Evolutionary conservation across 192 early-diverging fungal species (phyloP).

Genomic region (Coemansia pectinata): DNA sequence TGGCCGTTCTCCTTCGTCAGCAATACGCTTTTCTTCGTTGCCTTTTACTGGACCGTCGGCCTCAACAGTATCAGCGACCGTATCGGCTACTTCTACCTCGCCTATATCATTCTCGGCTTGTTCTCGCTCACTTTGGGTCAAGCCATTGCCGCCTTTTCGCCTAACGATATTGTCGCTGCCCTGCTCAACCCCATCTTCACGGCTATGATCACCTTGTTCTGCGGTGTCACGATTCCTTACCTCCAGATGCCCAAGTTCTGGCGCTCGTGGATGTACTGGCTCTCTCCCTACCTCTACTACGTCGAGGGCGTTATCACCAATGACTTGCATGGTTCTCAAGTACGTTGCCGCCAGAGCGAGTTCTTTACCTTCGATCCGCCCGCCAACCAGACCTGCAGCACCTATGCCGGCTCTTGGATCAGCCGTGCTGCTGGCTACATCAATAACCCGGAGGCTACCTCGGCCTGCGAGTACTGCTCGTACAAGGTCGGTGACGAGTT

Average conservation of each 20-base stretch:
- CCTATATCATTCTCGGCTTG: slow-evolving; percentile 56
- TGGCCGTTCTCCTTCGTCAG: slow-evolving; percentile 62
- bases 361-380: slow-evolving; percentile 53
- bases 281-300: slow-evolving; percentile 63
- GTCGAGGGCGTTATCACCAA: slow-evolving; percentile 64
- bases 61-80: slow-evolving; percentile 53
- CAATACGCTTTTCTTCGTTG: slow-evolving; percentile 57
- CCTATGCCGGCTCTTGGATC: slow-evolving; percentile 56
- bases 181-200: slow-evolving; percentile 66
- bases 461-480: slow-evolving; percentile 57
- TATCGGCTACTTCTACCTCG: slow-evolving; percentile 63
- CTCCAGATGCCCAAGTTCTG: slow-evolving; percentile 62
- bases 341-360: slow-evolving; percentile 51
- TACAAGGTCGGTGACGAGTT: slow-evolving; percentile 48
- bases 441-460: slow-evolving; percentile 37
- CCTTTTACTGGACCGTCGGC: slow-evolving; percentile 66
- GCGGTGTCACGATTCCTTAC: slow-evolving; percentile 64
- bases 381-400: slow-evolving; percentile 48
- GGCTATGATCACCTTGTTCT: slow-evolving; percentile 61
- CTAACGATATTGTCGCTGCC: slow-evolving; percentile 60
- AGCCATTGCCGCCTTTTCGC: slow-evolving; percentile 58
- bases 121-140: slow-evolving; percentile 62
- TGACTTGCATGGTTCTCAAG: slow-evolving; percentile 55
- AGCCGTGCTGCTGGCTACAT: slow-evolving; percentile 46
- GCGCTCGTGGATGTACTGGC: slow-evolving; percentile 66